phyloP scores from a whole-genome alignment of 805 yeast species.

The Metschnikowia arizonensis region DNA sequence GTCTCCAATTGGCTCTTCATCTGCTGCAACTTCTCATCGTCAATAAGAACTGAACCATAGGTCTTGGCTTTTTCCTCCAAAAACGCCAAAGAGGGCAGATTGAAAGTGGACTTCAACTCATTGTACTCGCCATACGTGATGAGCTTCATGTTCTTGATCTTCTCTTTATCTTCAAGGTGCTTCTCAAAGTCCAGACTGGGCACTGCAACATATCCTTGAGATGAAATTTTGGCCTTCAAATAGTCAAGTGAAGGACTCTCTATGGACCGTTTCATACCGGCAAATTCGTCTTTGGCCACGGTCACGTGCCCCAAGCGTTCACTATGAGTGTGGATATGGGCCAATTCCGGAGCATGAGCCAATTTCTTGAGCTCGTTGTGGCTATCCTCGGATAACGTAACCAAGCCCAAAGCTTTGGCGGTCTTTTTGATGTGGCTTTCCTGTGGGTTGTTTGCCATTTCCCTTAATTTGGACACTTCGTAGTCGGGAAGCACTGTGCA shows the following conservation, averaged over 20 bases:
- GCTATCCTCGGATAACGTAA: constrained; percentile 5
- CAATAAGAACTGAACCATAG: constrained; percentile 13
- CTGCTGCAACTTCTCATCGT: constrained; percentile 10
- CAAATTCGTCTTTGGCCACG: constrained; percentile 18
- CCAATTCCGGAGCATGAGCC: constrained; percentile 24
- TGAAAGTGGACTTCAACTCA: constrained; percentile 9
- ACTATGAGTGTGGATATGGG: constrained; percentile 23
- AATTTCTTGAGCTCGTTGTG: constrained; percentile 6
- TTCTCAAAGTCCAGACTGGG: constrained; percentile 17
- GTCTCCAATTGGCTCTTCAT: constrained; percentile 17
- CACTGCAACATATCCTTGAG: constrained; percentile 18
- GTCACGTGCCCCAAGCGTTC: constrained; percentile 16
- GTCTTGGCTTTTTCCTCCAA: constrained; percentile 16
- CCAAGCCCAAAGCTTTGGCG: constrained; percentile 9
- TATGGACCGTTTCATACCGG: constrained; percentile 10
- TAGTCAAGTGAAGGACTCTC: constrained; percentile 22
- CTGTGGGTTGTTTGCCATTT: constrained; percentile 11
- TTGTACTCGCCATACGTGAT: constrained; percentile 19
- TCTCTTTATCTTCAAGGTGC: constrained; percentile 27
- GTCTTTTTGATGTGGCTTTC: constrained; percentile 9
- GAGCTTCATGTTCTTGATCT: constrained; percentile 26
- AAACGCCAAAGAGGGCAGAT: constrained; percentile 14
- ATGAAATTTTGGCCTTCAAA: constrained; percentile 14
- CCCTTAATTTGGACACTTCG: constrained; percentile 9
- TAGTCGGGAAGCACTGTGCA: constrained; percentile 8